Conservation (phyloP, 2,329 filamentous ascomycete species). For the Xylaria sp. region DNA sequence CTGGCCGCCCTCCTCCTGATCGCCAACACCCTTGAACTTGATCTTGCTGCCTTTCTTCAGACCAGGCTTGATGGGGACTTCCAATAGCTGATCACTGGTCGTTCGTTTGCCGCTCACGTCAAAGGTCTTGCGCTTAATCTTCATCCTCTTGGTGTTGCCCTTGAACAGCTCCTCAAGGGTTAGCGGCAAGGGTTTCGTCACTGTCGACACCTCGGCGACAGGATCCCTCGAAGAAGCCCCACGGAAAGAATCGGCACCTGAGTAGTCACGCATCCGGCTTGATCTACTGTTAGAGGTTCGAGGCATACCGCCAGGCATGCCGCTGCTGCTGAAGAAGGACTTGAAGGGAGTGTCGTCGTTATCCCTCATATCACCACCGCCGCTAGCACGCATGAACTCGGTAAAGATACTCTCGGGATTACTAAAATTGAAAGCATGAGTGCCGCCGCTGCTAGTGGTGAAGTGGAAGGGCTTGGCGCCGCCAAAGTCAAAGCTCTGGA, state of each 20-base stretch:
- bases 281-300: conserved; percentile 28
- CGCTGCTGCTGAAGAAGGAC: conserved; percentile 47
- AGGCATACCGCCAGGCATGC: conserved; percentile 42
- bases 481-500: conserved; percentile 29
- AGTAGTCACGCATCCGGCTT: conserved; percentile 38
- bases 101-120: conserved; percentile 80
- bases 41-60: conserved; percentile 97
- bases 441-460: conserved; percentile 50
- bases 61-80: conserved; percentile 92
- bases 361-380: conserved; percentile 35
- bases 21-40: conserved; percentile 95
- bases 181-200: conserved; percentile 71
- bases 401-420: conserved; percentile 79
- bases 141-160: conserved; percentile 92
- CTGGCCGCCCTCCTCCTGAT: conserved; percentile 91
- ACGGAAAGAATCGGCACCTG: conserved; percentile 31
- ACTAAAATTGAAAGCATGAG: conserved; percentile 72
- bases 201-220: conserved; percentile 82
- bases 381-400: conserved; percentile 64
- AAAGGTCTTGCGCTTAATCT: conserved; percentile 94
- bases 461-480: conserved; percentile 56
- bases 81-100: conserved; percentile 81
- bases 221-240: conserved; percentile 35
- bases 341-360: conserved; percentile 45
- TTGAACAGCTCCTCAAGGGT: conserved; percentile 83